phyloP scores from a whole-genome alignment of 2,329 filamentous ascomycete genomes.

The Madurella fahalii region DNA sequence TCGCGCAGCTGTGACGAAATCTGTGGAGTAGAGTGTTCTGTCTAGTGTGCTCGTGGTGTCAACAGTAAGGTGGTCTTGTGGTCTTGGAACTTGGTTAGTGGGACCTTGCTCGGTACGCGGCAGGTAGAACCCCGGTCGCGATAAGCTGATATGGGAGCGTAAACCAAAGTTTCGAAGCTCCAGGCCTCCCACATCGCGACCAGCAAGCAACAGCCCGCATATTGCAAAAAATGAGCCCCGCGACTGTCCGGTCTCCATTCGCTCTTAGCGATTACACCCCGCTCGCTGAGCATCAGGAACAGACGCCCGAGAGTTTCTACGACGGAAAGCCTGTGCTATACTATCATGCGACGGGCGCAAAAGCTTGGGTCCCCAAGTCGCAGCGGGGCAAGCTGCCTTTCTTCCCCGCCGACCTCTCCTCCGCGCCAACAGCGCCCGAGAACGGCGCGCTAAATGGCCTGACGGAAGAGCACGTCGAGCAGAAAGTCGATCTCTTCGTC shows the following conservation, averaged over 20 bases:
- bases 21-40: too few species aligned
- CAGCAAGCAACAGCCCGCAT: background rate
- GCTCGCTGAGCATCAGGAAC: constrained; percentile 65
- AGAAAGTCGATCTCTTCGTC: constrained; percentile 54
- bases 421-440: constrained; percentile 33
- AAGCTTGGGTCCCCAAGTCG: constrained; percentile 53
- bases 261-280: constrained; percentile 56
- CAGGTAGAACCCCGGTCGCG: too few species aligned
- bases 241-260: constrained; percentile 56
- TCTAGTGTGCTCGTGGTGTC: too few species aligned
- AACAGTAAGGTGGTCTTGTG: too few species aligned
- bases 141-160: constrained; percentile 20
- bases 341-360: constrained; percentile 53
- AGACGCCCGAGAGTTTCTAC: constrained; percentile 70
- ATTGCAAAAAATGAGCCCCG: constrained; percentile 40
- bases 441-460: constrained; percentile 33
- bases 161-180: constrained; percentile 18
- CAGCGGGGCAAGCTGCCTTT: constrained; percentile 54
- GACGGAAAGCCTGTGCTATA: constrained; percentile 68
- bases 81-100: too few species aligned
- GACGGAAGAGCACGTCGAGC: constrained; percentile 39
- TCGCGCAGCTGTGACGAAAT: too few species aligned
- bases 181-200: constrained; percentile 2
- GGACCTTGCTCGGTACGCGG: too few species aligned
- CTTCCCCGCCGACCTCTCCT: constrained; percentile 40